Evolutionary conservation across 2,329 filamentous ascomycete species (phyloP).

Genomic region (Ambrosiella cleistominuta): DNA sequence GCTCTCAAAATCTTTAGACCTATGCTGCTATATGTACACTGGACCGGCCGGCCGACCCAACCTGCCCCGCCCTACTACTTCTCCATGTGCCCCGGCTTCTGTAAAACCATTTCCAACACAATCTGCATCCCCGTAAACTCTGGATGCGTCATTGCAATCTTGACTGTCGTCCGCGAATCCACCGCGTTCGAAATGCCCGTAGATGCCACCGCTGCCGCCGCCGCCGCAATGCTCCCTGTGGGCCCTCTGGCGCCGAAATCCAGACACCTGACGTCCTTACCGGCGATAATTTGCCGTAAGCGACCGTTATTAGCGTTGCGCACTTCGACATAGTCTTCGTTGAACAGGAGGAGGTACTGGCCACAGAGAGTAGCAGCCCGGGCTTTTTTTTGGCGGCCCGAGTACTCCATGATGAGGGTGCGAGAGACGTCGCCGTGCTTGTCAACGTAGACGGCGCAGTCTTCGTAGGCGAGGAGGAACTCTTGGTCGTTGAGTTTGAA

Average conservation of each 20-base stretch:
- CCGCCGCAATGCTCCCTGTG: slow-evolving; percentile 23
- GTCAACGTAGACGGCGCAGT: slow-evolving; percentile 94
- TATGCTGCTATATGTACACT: neutral
- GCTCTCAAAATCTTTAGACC: neutral
- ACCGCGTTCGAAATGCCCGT: slow-evolving; percentile 9
- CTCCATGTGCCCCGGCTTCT: slow-evolving; percentile 54
- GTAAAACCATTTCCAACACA: slow-evolving; percentile 79
- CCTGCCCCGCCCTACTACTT: slow-evolving; percentile 18
- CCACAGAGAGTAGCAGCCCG: slow-evolving; percentile 76
- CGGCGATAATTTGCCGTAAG: slow-evolving; percentile 82
- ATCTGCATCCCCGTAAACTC: slow-evolving; percentile 71
- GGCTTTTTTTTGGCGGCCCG: slow-evolving; percentile 67
- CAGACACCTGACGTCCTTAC: slow-evolving; percentile 72
- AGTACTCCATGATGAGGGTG: slow-evolving; percentile 94
- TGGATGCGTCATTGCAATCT: slow-evolving; percentile 90
- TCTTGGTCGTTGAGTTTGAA: slow-evolving; percentile 85
- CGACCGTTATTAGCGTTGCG: slow-evolving; percentile 92
- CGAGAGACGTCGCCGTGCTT: slow-evolving; percentile 93
- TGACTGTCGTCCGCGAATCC: slow-evolving; percentile 52
- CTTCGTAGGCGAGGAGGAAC: slow-evolving; percentile 84
- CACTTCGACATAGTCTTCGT: slow-evolving; percentile 92
- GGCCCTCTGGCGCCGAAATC: slow-evolving; percentile 63
- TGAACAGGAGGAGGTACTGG: slow-evolving; percentile 81
- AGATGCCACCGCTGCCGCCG: slow-evolving; percentile 10
- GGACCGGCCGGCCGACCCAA: neutral